These are phyloP conservation scores for Plasmodium gaboni DNA, from an alignment of 169 alveolate genomes.

Conservation along the genomic window DNA sequence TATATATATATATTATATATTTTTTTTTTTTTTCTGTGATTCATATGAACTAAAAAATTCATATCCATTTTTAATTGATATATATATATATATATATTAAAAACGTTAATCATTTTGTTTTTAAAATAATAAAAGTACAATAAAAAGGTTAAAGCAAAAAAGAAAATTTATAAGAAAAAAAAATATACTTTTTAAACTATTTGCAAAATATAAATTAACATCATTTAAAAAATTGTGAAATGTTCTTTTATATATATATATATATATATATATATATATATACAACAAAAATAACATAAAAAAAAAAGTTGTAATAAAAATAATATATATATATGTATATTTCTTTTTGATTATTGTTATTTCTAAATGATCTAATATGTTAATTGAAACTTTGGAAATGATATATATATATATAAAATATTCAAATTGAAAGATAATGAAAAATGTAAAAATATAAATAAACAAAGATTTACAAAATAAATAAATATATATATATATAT, in stretches of 20 bases:
- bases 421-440: conserved; percentile 2
- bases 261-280: background rate
- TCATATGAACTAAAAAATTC: background rate
- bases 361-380: background rate
- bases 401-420: background rate
- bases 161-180: conserved; percentile 3
- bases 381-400: background rate
- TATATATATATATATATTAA: background rate
- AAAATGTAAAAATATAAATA: background rate
- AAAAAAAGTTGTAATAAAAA: conserved; percentile 2
- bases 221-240: conserved; percentile 9
- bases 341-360: background rate
- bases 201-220: background rate
- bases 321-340: background rate
- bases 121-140: conserved; percentile 11
- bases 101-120: conserved; percentile 1
- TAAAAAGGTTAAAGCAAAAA: conserved; percentile 12
- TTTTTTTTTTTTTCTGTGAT: background rate
- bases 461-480: too few species aligned
- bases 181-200: background rate
- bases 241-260: background rate
- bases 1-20: background rate
- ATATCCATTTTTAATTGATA: too few species aligned
- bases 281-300: conserved; percentile 16
- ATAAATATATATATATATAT: too few species aligned